These are phyloP conservation scores for Pisolithus thermaeus DNA, from an alignment of 1,284 basidiomycete genomes.

Conservation along the genomic window DNA sequence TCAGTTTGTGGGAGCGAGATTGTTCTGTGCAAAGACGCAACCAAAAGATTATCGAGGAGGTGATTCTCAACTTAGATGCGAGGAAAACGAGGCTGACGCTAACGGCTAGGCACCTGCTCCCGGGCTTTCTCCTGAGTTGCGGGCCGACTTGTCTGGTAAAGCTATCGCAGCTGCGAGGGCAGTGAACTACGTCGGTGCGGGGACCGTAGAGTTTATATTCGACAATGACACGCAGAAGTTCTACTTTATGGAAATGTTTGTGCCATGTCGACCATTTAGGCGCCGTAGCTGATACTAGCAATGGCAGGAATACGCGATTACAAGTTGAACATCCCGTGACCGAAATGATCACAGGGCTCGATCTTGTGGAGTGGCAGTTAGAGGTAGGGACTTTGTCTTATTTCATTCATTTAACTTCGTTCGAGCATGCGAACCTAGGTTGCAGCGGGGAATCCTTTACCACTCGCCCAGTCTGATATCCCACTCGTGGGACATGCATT, in stretches of 20 bases:
- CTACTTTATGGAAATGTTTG: slow-evolving; percentile 92
- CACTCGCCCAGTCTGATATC: slow-evolving; percentile 72
- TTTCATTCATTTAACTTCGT: not conserved
- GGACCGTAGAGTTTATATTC: slow-evolving; percentile 92
- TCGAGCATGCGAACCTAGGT: slow-evolving; percentile 40
- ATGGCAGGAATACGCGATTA: slow-evolving; percentile 78
- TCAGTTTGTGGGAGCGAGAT: slow-evolving; percentile 90
- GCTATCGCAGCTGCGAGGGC: slow-evolving; percentile 91
- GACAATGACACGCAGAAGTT: slow-evolving; percentile 82
- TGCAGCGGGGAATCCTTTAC: slow-evolving; percentile 83
- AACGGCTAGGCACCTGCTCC: slow-evolving; percentile 80
- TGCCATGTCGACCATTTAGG: slow-evolving; percentile 1
- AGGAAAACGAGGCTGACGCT: not conserved
- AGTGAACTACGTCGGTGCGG: slow-evolving; percentile 86
- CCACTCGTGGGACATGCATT: slow-evolving; percentile 89
- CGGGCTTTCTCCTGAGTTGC: slow-evolving; percentile 68
- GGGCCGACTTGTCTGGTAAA: slow-evolving; percentile 79
- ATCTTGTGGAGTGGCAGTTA: slow-evolving; percentile 93
- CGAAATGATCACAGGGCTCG: slow-evolving; percentile 90
- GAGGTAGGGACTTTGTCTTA: slow-evolving; percentile 43
- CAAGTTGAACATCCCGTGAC: slow-evolving; percentile 96
- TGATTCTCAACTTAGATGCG: slow-evolving; percentile 13
- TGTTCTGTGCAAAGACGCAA: slow-evolving; percentile 93
- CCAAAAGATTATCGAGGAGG: slow-evolving; percentile 94
- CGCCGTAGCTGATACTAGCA: not conserved